Evolutionary conservation across 169 alveolate species (phyloP).

Genomic region (Toxoplasma gondii): DNA sequence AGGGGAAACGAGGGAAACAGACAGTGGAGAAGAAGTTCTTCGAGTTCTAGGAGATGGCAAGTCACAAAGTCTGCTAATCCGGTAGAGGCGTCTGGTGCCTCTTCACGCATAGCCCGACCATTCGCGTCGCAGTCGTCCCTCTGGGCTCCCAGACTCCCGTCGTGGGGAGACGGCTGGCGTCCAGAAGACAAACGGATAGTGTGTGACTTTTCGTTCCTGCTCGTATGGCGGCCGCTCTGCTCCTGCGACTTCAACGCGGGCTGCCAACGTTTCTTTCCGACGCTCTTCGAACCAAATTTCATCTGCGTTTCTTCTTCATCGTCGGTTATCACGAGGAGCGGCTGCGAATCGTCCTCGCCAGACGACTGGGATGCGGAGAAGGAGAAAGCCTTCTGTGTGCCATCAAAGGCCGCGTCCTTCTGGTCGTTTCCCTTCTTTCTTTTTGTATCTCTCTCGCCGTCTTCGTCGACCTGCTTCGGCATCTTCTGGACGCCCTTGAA

Average conservation of each 20-base stretch:
- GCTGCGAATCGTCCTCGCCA: not conserved
- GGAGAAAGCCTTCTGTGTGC: too few species aligned
- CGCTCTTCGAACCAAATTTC: not conserved
- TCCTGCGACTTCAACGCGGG: too few species aligned
- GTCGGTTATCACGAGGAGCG: not conserved
- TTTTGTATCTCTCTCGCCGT: not conserved
- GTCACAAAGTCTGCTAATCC: not conserved
- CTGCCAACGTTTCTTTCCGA: not conserved
- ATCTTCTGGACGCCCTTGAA: not conserved
- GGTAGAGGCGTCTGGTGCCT: too few species aligned
- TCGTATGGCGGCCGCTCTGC: too few species aligned
- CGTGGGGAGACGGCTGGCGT: too few species aligned
- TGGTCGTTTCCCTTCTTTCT: not conserved
- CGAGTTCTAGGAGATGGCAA: not conserved
- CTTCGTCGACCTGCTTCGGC: not conserved
- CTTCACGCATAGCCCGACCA: not conserved
- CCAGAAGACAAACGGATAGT: too few species aligned
- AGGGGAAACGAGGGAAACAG: not conserved
- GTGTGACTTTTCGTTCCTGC: too few species aligned
- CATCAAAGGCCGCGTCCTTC: not conserved
- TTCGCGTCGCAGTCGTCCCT: not conserved
- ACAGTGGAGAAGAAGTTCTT: slow-evolving; percentile 32
- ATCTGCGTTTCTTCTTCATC: not conserved
- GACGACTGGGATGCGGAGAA: too few species aligned
- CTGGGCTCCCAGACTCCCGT: not conserved